Evolutionary conservation across 495 filamentous ascomycete species (phyloP).

Genomic region (Lepraria neglecta): DNA sequence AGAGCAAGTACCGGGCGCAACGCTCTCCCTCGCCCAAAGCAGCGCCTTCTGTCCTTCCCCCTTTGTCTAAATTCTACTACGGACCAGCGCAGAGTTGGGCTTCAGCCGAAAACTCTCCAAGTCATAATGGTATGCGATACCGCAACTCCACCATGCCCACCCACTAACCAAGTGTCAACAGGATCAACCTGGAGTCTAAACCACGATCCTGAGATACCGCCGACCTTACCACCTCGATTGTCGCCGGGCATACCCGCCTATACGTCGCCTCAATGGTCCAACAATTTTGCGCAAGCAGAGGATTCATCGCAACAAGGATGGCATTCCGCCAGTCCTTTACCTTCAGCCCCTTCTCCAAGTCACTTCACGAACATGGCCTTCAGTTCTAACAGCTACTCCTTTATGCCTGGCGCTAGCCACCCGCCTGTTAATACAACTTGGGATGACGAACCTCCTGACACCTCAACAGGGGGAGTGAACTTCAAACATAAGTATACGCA

Average conservation of each 20-base stretch:
- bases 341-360: slow-evolving; percentile 26
- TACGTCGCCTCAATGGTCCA: slow-evolving; percentile 23
- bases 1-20: slow-evolving; percentile 16
- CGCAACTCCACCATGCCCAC: background rate
- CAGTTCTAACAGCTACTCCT: slow-evolving; percentile 39
- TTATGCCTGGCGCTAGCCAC: slow-evolving; percentile 30
- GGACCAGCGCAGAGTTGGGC: slow-evolving; percentile 23
- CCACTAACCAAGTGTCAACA: slow-evolving; percentile 10
- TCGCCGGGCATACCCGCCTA: slow-evolving; percentile 18
- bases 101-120: slow-evolving; percentile 24
- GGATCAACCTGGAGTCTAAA: slow-evolving; percentile 22
- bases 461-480: slow-evolving; percentile 42
- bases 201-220: slow-evolving; percentile 12
- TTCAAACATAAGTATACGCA: slow-evolving; percentile 38
- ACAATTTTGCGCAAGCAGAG: slow-evolving; percentile 15
- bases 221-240: slow-evolving; percentile 13
- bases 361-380: slow-evolving; percentile 29
- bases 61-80: slow-evolving; percentile 26
- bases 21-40: slow-evolving; percentile 21
- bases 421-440: slow-evolving; percentile 23
- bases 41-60: slow-evolving; percentile 21
- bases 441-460: slow-evolving; percentile 33
- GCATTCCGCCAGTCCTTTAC: slow-evolving; percentile 26
- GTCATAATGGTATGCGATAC: slow-evolving; percentile 22
- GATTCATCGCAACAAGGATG: slow-evolving; percentile 25